Conservation (phyloP, 352 stramenopile genomes). For the Globisporangium abappressorium region DNA sequence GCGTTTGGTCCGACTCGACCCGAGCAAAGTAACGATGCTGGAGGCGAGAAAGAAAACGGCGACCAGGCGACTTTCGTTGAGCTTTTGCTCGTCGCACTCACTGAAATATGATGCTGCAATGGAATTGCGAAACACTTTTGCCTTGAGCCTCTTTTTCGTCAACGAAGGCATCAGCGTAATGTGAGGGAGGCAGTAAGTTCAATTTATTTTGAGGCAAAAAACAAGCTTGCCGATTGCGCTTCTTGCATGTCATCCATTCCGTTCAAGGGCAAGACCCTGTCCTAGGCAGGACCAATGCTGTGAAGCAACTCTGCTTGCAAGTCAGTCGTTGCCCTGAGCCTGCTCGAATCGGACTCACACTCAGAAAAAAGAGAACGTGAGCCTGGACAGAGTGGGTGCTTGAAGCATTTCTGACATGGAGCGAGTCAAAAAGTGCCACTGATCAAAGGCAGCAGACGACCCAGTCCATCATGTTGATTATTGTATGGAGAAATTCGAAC, state of each 20-base stretch:
- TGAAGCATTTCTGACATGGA: background rate
- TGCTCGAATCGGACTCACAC: background rate
- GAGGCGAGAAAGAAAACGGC: slow-evolving; percentile 13
- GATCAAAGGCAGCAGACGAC: background rate
- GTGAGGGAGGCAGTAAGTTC: background rate
- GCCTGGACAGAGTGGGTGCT: background rate
- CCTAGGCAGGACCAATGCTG: background rate
- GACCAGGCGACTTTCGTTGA: background rate
- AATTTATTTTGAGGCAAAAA: background rate
- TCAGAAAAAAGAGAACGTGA: background rate
- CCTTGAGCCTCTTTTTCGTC: background rate
- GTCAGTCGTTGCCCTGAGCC: no score
- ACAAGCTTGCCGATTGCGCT: background rate
- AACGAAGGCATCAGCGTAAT: background rate
- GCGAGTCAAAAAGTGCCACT: background rate
- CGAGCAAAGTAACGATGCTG: slow-evolving; percentile 4
- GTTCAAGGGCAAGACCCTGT: background rate
- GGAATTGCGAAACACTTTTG: background rate
- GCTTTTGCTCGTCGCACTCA: background rate
- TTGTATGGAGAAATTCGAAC: background rate
- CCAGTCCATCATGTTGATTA: background rate
- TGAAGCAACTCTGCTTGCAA: background rate
- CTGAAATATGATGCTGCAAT: background rate
- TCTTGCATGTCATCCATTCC: background rate
- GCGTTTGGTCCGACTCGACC: slow-evolving; percentile 10